Percentiles rank a stretch among this genome's conserved stretches.
Evolutionary conservation across 495 filamentous ascomycete genomes (phyloP).

Genomic region (Talaromyces proteolyticus): DNA sequence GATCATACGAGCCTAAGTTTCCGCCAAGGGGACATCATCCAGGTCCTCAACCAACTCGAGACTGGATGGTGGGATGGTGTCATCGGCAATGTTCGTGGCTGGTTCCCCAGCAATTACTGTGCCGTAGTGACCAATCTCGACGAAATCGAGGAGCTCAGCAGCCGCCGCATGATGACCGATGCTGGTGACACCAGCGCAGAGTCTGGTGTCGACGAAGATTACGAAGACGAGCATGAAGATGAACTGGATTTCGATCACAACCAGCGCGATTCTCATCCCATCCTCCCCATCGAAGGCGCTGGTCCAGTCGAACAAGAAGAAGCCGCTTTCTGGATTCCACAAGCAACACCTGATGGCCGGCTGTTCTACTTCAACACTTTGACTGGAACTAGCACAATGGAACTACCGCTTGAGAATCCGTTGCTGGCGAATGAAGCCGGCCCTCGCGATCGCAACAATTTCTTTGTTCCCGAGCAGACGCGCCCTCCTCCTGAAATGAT

Average conservation of each 20-base stretch:
- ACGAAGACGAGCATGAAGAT: slow-evolving; percentile 66
- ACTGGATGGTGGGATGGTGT: slow-evolving; percentile 99
- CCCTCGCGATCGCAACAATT: slow-evolving; percentile 79
- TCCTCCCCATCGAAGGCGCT: slow-evolving; percentile 61
- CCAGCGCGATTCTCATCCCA: slow-evolving; percentile 45
- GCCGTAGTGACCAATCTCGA: slow-evolving; percentile 69
- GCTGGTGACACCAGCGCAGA: slow-evolving; percentile 51
- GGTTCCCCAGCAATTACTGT: slow-evolving; percentile 99
- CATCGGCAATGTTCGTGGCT: slow-evolving; percentile 80
- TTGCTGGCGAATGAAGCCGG: slow-evolving; percentile 74
- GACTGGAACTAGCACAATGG: slow-evolving; percentile 87
- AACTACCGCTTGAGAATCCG: slow-evolving; percentile 88
- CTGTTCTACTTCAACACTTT: slow-evolving; percentile 98
- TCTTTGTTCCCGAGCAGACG: slow-evolving; percentile 84
- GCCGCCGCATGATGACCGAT: slow-evolving; percentile 22
- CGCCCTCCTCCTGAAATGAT: slow-evolving; percentile 89
- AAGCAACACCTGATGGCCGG: slow-evolving; percentile 88
- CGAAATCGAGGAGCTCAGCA: slow-evolving; percentile 43
- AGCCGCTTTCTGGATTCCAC: slow-evolving; percentile 96
- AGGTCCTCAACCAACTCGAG: slow-evolving; percentile 95
- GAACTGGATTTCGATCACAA: slow-evolving; percentile 60
- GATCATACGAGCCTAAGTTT: slow-evolving; percentile 96
- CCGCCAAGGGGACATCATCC: slow-evolving; percentile 89
- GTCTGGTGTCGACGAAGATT: slow-evolving; percentile 52
- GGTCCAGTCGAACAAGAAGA: slow-evolving; percentile 70